Percentiles rank a stretch among this genome's conserved stretches.
These are phyloP conservation scores for Populus trichocarpa DNA, from an alignment of 441 rosid species.

Conservation along the genomic window DNA sequence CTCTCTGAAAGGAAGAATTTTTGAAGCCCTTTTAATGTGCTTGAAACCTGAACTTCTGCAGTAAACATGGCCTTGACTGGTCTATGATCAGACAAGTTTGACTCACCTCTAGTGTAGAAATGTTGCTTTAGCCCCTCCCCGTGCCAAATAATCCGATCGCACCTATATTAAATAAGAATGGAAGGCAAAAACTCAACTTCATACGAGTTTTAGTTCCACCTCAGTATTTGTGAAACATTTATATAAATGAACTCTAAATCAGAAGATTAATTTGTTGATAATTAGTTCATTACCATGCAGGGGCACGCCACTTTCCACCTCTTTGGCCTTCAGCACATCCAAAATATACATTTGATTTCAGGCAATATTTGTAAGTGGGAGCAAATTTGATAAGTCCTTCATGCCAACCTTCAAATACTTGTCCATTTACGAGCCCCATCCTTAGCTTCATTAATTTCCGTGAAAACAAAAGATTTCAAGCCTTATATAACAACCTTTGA, in stretches of 20 bases:
- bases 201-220: background rate
- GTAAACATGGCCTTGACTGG: conserved; percentile 45
- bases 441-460: conserved; percentile 40
- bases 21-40: conserved; percentile 29
- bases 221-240: background rate
- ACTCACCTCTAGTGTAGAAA: conserved; percentile 37
- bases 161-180: conserved; percentile 21
- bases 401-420: conserved; percentile 66
- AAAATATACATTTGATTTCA: conserved; percentile 61
- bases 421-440: conserved; percentile 62
- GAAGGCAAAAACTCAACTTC: background rate
- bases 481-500: background rate
- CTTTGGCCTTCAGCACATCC: conserved; percentile 53
- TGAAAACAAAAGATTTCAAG: background rate
- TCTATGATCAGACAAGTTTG: conserved; percentile 41
- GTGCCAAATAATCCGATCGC: conserved; percentile 44
- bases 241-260: background rate
- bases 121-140: conserved; percentile 40
- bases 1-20: conserved; percentile 55
- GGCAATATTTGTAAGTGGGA: conserved; percentile 85
- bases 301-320: conserved; percentile 72
- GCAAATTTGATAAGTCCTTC: conserved; percentile 74
- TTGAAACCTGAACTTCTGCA: conserved; percentile 38
- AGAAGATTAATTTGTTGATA: background rate
- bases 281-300: conserved; percentile 65